These are phyloP conservation scores for Trichoderma sp. DNA, from an alignment of 2,329 filamentous ascomycete species.

Conservation along the genomic window DNA sequence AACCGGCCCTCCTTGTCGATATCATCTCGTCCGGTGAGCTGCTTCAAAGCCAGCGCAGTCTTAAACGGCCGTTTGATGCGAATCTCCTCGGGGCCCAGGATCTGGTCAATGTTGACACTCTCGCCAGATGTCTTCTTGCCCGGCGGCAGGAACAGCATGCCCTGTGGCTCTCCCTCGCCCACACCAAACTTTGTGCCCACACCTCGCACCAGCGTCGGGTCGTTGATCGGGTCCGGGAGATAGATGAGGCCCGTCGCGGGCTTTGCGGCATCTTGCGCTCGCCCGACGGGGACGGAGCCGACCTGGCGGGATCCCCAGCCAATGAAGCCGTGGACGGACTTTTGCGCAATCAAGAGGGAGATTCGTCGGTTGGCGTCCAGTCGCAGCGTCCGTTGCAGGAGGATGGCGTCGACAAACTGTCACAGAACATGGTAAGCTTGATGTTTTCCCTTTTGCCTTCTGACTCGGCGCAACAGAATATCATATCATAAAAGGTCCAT, in stretches of 20 bases:
- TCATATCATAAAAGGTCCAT: slow-evolving; percentile 30
- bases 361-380: slow-evolving; percentile 85
- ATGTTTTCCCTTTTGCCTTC: background rate
- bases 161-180: slow-evolving; percentile 68
- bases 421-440: background rate
- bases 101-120: slow-evolving; percentile 79
- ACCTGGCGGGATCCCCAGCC: slow-evolving; percentile 81
- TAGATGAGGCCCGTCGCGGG: slow-evolving; percentile 78
- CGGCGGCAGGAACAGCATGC: slow-evolving; percentile 82
- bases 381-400: slow-evolving; percentile 86
- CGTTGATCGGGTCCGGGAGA: slow-evolving; percentile 80
- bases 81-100: slow-evolving; percentile 76
- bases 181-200: slow-evolving; percentile 79
- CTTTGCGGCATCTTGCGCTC: slow-evolving; percentile 86
- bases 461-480: background rate
- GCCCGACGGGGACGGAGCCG: slow-evolving; percentile 87
- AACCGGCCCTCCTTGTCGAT: slow-evolving; percentile 66
- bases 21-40: slow-evolving; percentile 78
- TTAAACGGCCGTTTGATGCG: slow-evolving; percentile 86
- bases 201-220: slow-evolving; percentile 77
- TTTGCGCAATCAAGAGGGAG: slow-evolving; percentile 90
- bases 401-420: slow-evolving; percentile 91
- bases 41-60: slow-evolving; percentile 68
- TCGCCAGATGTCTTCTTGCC: slow-evolving; percentile 73
- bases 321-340: slow-evolving; percentile 92